These are phyloP conservation scores for Sicyos baderoa DNA, from an alignment of 306 rosid species.

Conservation along the genomic window DNA sequence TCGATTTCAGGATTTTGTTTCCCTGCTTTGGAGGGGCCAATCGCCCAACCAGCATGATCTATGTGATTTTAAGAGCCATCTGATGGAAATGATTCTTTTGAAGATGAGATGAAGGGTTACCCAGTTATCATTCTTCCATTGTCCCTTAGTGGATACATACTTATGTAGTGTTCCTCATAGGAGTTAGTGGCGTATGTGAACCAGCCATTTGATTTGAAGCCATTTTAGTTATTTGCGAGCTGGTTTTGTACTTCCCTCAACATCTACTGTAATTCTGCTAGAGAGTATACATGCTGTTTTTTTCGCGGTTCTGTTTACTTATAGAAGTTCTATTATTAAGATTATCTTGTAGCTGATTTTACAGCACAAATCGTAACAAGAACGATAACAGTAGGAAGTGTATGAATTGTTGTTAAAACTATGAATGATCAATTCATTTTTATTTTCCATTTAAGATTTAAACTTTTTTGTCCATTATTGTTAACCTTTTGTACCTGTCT, in stretches of 20 bases:
- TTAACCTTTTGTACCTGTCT: not conserved
- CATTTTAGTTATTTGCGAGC: not conserved
- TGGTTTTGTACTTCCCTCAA: slow-evolving; percentile 3
- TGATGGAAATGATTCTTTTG: not conserved
- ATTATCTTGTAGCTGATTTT: slow-evolving; percentile 1
- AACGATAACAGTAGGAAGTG: not conserved
- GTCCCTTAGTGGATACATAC: slow-evolving; percentile 15
- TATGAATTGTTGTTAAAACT: not conserved
- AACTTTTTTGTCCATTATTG: not conserved
- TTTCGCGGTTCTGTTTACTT: slow-evolving; percentile 1
- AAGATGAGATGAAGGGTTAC: slow-evolving; percentile 8
- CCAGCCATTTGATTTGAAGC: slow-evolving; percentile 6
- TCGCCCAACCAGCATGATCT: not conserved
- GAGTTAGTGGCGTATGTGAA: slow-evolving; percentile 15
- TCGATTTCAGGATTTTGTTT: not conserved
- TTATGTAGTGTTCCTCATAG: not conserved
- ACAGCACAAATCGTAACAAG: not conserved
- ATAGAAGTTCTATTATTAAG: not conserved
- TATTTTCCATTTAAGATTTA: not conserved
- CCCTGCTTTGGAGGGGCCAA: slow-evolving; percentile 14
- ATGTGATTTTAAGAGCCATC: not conserved
- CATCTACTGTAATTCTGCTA: not conserved
- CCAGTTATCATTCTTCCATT: slow-evolving; percentile 2
- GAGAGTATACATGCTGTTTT: not conserved
- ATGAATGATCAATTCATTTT: not conserved